Conservation (phyloP, 345 rosid genomes). For the Hibiscus syriacus region DNA sequence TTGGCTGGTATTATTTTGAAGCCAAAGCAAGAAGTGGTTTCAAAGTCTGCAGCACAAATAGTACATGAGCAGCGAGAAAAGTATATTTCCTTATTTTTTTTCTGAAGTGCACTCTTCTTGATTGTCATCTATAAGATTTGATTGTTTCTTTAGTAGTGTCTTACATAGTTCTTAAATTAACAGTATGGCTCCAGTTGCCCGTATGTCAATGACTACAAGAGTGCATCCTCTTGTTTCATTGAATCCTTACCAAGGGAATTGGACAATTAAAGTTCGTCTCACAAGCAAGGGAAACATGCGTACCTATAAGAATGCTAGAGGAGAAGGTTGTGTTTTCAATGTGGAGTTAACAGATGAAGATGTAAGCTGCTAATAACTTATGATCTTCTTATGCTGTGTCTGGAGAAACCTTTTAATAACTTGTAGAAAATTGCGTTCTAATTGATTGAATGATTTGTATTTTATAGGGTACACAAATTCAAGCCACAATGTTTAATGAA, state of each 20-base stretch:
- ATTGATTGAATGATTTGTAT: background rate
- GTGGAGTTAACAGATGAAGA: constrained; percentile 93
- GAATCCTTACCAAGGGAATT: constrained; percentile 93
- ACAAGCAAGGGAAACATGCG: constrained; percentile 87
- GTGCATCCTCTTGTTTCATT: constrained; percentile 87
- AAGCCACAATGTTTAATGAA: constrained; percentile 92
- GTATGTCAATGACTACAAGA: constrained; percentile 85
- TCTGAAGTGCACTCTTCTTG: no score
- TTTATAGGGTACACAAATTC: constrained; percentile 82
- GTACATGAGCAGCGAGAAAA: constrained; percentile 56
- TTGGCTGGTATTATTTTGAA: constrained; percentile 42
- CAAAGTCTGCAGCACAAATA: constrained; percentile 86
- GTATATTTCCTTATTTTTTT: constrained; percentile 28
- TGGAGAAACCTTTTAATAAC: no score
- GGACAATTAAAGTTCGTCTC: constrained; percentile 89
- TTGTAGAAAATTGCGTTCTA: background rate
- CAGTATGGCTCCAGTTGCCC: constrained; percentile 78
- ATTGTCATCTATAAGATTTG: background rate
- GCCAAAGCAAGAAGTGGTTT: constrained; percentile 55
- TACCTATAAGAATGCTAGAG: constrained; percentile 74
- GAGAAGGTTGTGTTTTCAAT: constrained; percentile 94
- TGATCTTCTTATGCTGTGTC: background rate
- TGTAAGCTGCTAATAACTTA: constrained; percentile 32
- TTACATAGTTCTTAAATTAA: background rate
- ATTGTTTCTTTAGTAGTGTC: background rate